phyloP scores from a whole-genome alignment of 2,329 filamentous ascomycete species.

The Calycina marina region DNA sequence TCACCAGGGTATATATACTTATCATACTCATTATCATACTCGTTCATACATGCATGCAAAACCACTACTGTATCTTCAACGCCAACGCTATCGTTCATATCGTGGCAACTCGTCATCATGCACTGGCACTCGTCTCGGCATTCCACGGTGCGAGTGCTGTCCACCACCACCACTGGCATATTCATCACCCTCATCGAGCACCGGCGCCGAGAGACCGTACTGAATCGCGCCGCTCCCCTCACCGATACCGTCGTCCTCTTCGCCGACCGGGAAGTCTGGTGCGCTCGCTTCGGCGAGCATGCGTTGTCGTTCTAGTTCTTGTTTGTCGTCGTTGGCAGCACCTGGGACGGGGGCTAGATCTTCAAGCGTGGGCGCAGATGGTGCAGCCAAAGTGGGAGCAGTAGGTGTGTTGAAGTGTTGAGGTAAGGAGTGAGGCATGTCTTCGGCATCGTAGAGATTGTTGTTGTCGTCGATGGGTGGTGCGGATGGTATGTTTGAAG shows the following conservation, averaged over 20 bases:
- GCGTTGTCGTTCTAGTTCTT: conserved; percentile 46
- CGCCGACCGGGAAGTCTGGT: conserved; percentile 38
- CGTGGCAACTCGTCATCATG: conserved; percentile 17
- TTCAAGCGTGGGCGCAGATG: conserved; percentile 14
- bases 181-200: conserved; percentile 41
- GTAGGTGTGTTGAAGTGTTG: conserved; percentile 7
- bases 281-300: conserved; percentile 37
- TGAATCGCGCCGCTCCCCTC: conserved; percentile 8
- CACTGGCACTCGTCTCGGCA: conserved; percentile 3
- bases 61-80: too few relatives aligned
- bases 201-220: conserved; percentile 39
- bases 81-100: conserved; percentile 18
- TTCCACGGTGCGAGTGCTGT: conserved; percentile 9
- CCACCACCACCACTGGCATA: too few relatives aligned
- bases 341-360: conserved; percentile 11
- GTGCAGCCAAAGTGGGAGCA: conserved; percentile 1
- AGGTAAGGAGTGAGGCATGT: conserved; percentile 19
- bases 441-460: conserved; percentile 35
- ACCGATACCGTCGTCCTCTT: conserved; percentile 21
- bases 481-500: conserved; percentile 26
- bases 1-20: too few relatives aligned
- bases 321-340: conserved; percentile 47
- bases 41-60: too few relatives aligned
- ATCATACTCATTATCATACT: too few relatives aligned
- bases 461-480: conserved; percentile 27